Base-by-base conservation (phyloP, 768 basidiomycete species). In the Grammothele lineata region DNA sequence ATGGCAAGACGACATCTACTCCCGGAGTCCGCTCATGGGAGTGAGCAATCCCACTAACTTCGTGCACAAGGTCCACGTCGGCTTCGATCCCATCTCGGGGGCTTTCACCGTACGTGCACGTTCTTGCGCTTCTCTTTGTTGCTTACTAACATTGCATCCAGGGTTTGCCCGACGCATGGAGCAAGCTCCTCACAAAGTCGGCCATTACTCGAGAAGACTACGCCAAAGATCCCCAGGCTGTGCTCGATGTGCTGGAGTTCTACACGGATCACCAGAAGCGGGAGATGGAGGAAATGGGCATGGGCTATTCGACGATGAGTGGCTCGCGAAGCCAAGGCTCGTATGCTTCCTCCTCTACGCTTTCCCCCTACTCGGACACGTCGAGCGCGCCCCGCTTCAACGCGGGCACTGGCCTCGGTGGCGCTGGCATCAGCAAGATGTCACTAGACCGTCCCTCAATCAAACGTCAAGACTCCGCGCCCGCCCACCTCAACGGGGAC, bases 151-250 rank as follows among this genome's bases (percentile, higher is more conserved):
- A 7, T 30, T 7, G 27, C 8, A 7, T 30, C 27, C 54, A 93
- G 92, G 95, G 95, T 47, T 81, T 99, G 65, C 95, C 95, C 9
- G 93, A 96, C 46, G 92, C 95, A 72, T 99, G 95, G 95, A 89
- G 81, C 60, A 90, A 93, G 53, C 75, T 99, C n/a, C 77, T 99
- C 58, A 97, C 92, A 4, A 92, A 94, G 62, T 94, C 92, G 3
- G 93, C 93, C 26, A 96, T 99, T 66, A 99, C 95, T 2, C 87
- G 91, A 45, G 95, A 99, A 68, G 95, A 99, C 66, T 96, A 97
- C 48, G 92, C 90, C 4, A 89, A 88, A 62, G 88, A 99, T 61
- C 95, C 95, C 0, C 95, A 98, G 60, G 95, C 95, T 1, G 95
- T 99, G 12, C 77, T 98, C 15, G 95, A 97, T 51, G 95, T 96